Base-by-base conservation (phyloP, 176 grass and related monocot species). In the Musa schizocarpa region DNA sequence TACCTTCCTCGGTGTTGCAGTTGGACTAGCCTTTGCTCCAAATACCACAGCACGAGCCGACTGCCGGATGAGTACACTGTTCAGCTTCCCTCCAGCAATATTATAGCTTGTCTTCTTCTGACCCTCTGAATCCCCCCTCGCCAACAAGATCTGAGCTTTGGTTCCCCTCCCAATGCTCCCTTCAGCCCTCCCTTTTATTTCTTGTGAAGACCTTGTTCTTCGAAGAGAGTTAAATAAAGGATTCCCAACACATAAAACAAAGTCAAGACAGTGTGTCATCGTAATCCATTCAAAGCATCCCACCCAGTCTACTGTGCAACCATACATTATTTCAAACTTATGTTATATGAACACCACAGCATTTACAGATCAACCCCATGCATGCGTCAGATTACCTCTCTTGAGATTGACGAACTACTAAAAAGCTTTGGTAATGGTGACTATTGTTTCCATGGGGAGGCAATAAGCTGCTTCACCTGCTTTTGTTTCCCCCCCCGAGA, bases 41-140 rank as follows among this genome's bases (percentile, higher is more conserved):
- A 80, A 80, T 83, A 82, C 85, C 64, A 83, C 59, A 49, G 73
- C 65, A 53, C 27, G 34, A 70, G 14, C 17, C 49, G 13, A 54
- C 62, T 82, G 71, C 21, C 76, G 76, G 11, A 56, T 14, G 72
- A 72, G 76, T 76, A 65, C 76, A 76, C 56, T 71, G 81, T 27
- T 81, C 4, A 25, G 29, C 54, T 63, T 65, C 53, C 58, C 34
- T 27, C 66, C 69, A 51, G 62, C 82, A 73, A 72, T 67, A 82
- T 77, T 77, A 86, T 93, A 76, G 74, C 86, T 65, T 89, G 90
- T 87, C 88, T 67, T 87, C 76, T 89, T 91, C 53, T 82, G 80
- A 71, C 52, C 87, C 53, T 50, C 63, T 72, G 21, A 79, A 82
- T 54, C 55, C 17, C 55, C 65, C 21, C 55, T n/a, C 16, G 1